A percentile compares a stretch with the other conserved stretches of the same genome.
Conservation (phyloP, 441 rosid species). For the Pelargonium myrrhifolium region DNA sequence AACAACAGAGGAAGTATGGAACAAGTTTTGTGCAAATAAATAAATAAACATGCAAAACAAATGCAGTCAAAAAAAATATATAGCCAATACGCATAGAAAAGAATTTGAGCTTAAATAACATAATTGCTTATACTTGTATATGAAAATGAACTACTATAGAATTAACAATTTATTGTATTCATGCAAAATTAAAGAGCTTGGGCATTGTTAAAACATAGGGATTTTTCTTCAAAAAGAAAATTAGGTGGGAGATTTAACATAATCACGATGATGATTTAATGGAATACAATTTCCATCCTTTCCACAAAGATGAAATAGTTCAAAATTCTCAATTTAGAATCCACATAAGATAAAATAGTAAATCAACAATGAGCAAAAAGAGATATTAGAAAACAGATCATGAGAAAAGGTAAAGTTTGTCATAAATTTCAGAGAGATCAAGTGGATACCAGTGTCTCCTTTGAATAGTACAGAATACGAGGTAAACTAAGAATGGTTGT, state of each 20-base stretch:
- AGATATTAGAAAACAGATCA: neutral
- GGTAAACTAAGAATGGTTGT: slow-evolving; percentile 63
- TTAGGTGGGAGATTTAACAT: neutral
- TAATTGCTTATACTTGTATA: neutral
- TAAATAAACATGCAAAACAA: neutral
- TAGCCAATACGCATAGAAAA: neutral
- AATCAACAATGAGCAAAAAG: neutral
- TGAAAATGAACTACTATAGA: neutral
- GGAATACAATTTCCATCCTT: neutral
- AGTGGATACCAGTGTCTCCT: slow-evolving; percentile 73
- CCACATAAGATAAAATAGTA: neutral
- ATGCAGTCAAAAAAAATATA: neutral
- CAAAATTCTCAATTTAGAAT: neutral
- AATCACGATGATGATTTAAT: neutral
- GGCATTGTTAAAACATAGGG: neutral
- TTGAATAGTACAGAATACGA: slow-evolving; percentile 76
- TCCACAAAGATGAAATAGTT: neutral
- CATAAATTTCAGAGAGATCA: slow-evolving; percentile 9
- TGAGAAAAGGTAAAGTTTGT: slow-evolving; percentile 4
- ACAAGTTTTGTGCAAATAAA: neutral
- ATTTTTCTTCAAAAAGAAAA: neutral
- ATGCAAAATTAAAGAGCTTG: neutral
- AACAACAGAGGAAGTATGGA: neutral
- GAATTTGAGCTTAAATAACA: neutral
- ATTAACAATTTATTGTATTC: neutral